These are phyloP conservation scores for Trichophyton equinum DNA, from an alignment of 2,329 filamentous ascomycete species.

Conservation along the genomic window DNA sequence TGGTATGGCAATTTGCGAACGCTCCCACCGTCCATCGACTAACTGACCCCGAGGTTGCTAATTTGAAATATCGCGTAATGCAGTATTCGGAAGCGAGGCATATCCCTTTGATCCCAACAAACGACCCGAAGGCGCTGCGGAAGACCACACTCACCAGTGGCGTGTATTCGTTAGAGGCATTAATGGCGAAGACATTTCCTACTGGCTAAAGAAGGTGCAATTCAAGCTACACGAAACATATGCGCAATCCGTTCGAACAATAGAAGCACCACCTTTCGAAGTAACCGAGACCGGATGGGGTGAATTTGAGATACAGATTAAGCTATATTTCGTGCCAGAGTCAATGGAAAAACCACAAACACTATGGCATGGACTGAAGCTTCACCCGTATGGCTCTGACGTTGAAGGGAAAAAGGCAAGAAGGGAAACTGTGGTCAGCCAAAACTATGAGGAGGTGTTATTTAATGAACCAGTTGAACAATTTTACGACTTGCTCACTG, in stretches of 20 bases:
- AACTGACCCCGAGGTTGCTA: not conserved
- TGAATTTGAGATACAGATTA: constrained; percentile 92
- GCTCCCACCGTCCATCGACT: constrained; percentile 24
- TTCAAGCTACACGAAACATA: constrained; percentile 98
- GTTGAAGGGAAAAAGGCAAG: constrained; percentile 60
- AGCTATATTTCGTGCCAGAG: constrained; percentile 82
- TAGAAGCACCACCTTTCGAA: constrained; percentile 70
- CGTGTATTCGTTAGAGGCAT: constrained; percentile 84
- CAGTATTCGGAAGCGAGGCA: constrained; percentile 71
- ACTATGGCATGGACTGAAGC: constrained; percentile 80
- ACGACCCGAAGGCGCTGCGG: constrained; percentile 62
- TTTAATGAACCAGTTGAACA: constrained; percentile 95
- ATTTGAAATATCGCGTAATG: not conserved
- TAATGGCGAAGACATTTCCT: constrained; percentile 79
- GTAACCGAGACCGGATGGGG: constrained; percentile 94
- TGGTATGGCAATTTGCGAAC: constrained; percentile 19
- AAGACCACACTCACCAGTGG: constrained; percentile 95
- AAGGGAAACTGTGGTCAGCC: constrained; percentile 55
- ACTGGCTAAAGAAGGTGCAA: constrained; percentile 93
- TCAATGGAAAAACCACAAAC: constrained; percentile 88
- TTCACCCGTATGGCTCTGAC: constrained; percentile 75
- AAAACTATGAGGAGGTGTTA: constrained; percentile 84
- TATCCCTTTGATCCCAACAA: constrained; percentile 63
- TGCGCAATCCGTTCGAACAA: constrained; percentile 73
- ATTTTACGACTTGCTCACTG: constrained; percentile 77